Conservation (phyloP, 768 basidiomycete genomes). For the Austroboletus eburneus region DNA sequence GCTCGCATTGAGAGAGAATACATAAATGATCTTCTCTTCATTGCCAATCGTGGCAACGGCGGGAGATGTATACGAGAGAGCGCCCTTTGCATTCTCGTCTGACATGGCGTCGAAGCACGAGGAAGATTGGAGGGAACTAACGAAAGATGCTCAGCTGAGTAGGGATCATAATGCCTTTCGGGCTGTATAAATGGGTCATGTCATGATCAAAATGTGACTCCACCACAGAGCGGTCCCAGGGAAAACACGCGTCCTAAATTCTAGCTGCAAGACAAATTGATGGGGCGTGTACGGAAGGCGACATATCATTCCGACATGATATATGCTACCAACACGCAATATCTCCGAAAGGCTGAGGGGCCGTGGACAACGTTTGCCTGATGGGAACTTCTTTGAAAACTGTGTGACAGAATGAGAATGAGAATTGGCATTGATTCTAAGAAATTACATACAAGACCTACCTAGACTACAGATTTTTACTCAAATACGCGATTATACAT, state of each 20-base stretch:
- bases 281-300: background rate
- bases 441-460: too few relatives aligned
- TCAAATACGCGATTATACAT: too few relatives aligned
- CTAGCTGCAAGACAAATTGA: background rate
- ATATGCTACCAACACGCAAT: background rate
- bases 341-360: background rate
- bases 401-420: background rate
- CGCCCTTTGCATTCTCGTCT: conserved; percentile 1
- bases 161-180: too few relatives aligned
- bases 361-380: background rate
- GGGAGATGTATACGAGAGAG: background rate
- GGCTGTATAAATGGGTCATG: conserved; percentile 14
- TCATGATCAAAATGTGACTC: background rate
- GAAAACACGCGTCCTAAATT: background rate
- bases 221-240: conserved; percentile 1
- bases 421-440: too few relatives aligned
- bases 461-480: too few relatives aligned
- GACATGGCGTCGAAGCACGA: conserved; percentile 6
- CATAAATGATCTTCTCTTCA: conserved; percentile 11
- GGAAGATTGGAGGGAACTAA: background rate
- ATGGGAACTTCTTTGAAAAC: background rate
- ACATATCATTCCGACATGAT: background rate
- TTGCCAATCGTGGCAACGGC: background rate
- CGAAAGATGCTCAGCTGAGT: background rate
- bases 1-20: background rate